A percentile compares a stretch with the other conserved stretches of the same genome.
These are phyloP conservation scores for Desmodesmus armatus DNA, from an alignment of 139 green algal genomes.

Conservation along the genomic window DNA sequence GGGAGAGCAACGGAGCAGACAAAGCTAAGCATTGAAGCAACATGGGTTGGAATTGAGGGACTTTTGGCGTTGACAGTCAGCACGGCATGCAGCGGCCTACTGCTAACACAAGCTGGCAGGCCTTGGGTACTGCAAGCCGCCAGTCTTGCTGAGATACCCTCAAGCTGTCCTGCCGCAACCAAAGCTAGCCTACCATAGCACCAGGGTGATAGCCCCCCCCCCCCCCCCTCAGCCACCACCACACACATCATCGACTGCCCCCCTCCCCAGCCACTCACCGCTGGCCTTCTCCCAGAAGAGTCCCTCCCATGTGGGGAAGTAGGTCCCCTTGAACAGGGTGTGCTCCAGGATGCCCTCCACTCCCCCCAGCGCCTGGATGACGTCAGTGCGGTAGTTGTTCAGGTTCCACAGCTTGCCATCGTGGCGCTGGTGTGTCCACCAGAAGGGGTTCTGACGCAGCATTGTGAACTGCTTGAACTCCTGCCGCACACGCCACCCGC, in stretches of 20 bases:
- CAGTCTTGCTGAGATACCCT: too few relatives aligned
- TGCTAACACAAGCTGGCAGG: too few relatives aligned
- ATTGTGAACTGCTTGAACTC: constrained; percentile 96
- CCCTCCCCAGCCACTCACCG: too few relatives aligned
- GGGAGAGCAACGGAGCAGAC: background rate
- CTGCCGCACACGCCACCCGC: constrained; percentile 97
- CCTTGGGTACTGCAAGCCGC: too few relatives aligned
- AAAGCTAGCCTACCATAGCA: too few relatives aligned
- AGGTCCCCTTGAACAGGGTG: constrained; percentile 99
- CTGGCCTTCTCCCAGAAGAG: constrained; percentile 99
- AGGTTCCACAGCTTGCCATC: constrained; percentile 99
- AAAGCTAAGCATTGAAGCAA: background rate
- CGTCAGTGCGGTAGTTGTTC: constrained; percentile 93
- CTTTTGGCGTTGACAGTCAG: too few relatives aligned
- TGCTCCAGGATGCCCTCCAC: constrained; percentile 99
- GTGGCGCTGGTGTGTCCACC: constrained; percentile 99
- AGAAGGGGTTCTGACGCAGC: constrained; percentile 95
- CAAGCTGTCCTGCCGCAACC: too few relatives aligned
- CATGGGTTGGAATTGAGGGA: too few relatives aligned
- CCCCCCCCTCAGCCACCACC: too few relatives aligned
- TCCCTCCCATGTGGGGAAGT: constrained; percentile 99
- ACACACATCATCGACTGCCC: too few relatives aligned
- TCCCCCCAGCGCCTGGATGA: constrained; percentile 90
- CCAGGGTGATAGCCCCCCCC: too few relatives aligned
- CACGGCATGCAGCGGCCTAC: too few relatives aligned